Evolutionary conservation across 192 early-diverging fungal genomes (phyloP).

Genomic region (Coemansia javaensis): DNA sequence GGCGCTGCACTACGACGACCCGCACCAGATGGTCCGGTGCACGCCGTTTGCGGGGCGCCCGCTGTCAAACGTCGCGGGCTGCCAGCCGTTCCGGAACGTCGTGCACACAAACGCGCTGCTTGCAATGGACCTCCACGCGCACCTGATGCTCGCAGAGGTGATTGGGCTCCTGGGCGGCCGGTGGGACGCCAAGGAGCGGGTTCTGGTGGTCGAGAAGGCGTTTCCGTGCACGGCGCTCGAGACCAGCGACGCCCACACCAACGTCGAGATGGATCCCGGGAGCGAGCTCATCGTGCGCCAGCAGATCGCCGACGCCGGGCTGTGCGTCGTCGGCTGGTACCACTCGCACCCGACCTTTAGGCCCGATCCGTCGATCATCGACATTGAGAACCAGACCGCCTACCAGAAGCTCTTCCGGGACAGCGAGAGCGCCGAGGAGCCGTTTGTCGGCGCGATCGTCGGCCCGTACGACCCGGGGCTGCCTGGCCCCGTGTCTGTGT

Average conservation of each 20-base stretch:
- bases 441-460: constrained; percentile 90
- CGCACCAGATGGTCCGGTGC: constrained; percentile 79
- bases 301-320: constrained; percentile 62
- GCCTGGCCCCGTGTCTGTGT: constrained; percentile 66
- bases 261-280: constrained; percentile 88
- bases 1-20: constrained; percentile 51
- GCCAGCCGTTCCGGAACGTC: constrained; percentile 74
- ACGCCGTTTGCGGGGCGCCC: constrained; percentile 69
- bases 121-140: constrained; percentile 92
- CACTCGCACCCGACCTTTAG: constrained; percentile 88
- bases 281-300: constrained; percentile 70
- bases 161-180: constrained; percentile 83
- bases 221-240: constrained; percentile 75
- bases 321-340: constrained; percentile 91
- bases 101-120: constrained; percentile 73
- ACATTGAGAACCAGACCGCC: constrained; percentile 82
- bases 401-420: constrained; percentile 79
- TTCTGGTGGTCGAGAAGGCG: constrained; percentile 59
- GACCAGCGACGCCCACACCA: constrained; percentile 64
- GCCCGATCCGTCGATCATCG: constrained; percentile 83
- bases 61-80: constrained; percentile 54
- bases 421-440: constrained; percentile 50
- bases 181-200: constrained; percentile 56
- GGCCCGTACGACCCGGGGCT: constrained; percentile 80
- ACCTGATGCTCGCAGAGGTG: constrained; percentile 80